Percentiles rank a stretch among this genome's conserved stretches.
These are phyloP conservation scores for Aureobasidium sp. DNA, from an alignment of 2,329 filamentous ascomycete genomes.

Conservation along the genomic window DNA sequence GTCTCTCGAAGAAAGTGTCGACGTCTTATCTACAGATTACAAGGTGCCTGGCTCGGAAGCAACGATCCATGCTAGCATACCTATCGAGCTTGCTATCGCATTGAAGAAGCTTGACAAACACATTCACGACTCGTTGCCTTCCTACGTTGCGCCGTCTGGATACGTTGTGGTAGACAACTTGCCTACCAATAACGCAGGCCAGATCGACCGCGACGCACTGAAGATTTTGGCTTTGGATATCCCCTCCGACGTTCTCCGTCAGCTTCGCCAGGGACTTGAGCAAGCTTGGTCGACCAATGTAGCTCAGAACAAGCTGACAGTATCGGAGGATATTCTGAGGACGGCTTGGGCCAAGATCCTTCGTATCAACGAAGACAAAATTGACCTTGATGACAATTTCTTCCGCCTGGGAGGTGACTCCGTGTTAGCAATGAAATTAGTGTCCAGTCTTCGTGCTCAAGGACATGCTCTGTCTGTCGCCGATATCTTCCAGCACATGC, in stretches of 20 bases:
- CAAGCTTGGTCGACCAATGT: conserved; percentile 30
- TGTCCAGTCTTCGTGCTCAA: conserved; percentile 45
- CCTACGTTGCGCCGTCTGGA: conserved; percentile 41
- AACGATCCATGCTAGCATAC: conserved; percentile 20
- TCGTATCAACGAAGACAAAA: conserved; percentile 37
- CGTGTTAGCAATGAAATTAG: conserved; percentile 54
- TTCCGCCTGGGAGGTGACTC: conserved; percentile 56
- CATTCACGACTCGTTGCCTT: conserved; percentile 38
- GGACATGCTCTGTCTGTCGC: conserved; percentile 47
- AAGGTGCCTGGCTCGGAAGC: conserved; percentile 15
- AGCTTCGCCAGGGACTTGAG: conserved; percentile 21
- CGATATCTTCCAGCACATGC: conserved; percentile 45
- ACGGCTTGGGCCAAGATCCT: conserved; percentile 46
- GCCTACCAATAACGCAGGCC: conserved; percentile 21
- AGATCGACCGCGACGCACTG: conserved; percentile 30
- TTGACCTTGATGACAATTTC: conserved; percentile 52
- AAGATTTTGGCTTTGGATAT: conserved; percentile 27
- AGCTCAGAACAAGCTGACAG: conserved; percentile 28
- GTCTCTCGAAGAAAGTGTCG: conserved; percentile 23
- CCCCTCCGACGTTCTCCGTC: conserved; percentile 18
- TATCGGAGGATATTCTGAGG: conserved; percentile 34
- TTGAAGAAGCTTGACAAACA: conserved; percentile 38
- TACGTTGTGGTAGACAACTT: conserved; percentile 38
- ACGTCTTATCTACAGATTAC: conserved; percentile 24
- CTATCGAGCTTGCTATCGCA: conserved; percentile 28